Base-by-base conservation (phyloP, 2,329 filamentous ascomycete genomes). In the Parastagonospora avenae region DNA sequence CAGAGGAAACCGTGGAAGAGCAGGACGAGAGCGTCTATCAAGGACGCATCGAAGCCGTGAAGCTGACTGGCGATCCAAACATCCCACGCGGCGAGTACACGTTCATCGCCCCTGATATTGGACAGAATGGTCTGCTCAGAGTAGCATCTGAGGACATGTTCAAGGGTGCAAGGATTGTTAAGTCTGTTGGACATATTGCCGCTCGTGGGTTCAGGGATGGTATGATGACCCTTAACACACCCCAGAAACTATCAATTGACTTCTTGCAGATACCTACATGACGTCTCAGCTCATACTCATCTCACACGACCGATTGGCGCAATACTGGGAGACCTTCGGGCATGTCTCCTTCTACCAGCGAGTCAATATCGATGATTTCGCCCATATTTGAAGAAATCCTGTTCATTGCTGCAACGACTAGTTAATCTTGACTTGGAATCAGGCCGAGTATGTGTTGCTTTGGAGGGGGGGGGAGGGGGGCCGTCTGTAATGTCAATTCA, bases 31-130 rank as follows among this genome's bases (percentile, higher is more conserved):
- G 47, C 11, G 76, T 84, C 1, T 85, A 89, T 59, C 79, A 78
- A 10, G 91, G 91, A 4, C 80, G 85, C 1, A 73, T 97, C 3
- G 86, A 92, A 70, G 93, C 89, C 0, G 86, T 97, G 66, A 97
- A 97, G 71, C 77, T 99, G 30, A 97, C 93, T 0, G 93, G 93
- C 1, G 93, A 99, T 66, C 85, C 88, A 0, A 95, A 97, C 60
- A 86, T 97, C 11, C 93, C 93, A 0, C 82, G 92, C 8, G 93
- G 92, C 8, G 89, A 97, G 71, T 85, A 87, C 60, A 91, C 89
- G 0, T 97, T 96, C 69, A 81, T 90, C 3, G 88, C 86, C 0
- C 84, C 91, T 4, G 91, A 97, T 61, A 84, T 97, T 31, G 87
- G 89, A 0, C 79, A 82, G 0, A 75, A 67, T 0, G 91, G 90